Conservation (phyloP, 176 grass and related monocot genomes). For the Musa acuminata region DNA sequence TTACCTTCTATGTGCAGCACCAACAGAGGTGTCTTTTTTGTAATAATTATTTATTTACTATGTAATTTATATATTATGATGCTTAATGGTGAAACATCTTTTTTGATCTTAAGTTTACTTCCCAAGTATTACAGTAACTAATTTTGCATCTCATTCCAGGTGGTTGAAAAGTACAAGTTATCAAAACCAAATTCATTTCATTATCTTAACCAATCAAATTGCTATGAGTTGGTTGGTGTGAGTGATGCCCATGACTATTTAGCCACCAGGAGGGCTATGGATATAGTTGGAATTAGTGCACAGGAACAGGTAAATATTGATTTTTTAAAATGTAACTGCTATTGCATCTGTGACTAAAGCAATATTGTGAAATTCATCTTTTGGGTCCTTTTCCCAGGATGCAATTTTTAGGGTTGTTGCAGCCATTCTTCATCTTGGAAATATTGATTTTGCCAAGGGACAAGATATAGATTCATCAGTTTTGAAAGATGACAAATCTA, state of each 20-base stretch:
- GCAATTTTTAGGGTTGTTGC: conserved; percentile 98
- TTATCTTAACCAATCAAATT: conserved; percentile 99
- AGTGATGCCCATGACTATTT: conserved; percentile 94
- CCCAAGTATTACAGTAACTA: conserved; percentile 9
- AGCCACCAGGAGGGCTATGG: conserved; percentile 96
- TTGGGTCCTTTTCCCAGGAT: conserved; percentile 46
- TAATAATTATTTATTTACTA: not conserved
- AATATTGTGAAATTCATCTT: too few species aligned
- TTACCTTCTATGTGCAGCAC: conserved; percentile 95
- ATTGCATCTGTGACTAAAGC: too few species aligned
- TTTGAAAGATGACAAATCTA: conserved; percentile 87
- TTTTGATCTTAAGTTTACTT: not conserved
- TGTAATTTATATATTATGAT: not conserved
- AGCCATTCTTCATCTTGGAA: conserved; percentile 96
- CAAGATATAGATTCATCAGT: conserved; percentile 90
- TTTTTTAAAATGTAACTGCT: not conserved
- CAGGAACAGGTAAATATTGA: conserved; percentile 68
- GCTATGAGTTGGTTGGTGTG: conserved; percentile 89
- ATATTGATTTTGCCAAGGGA: conserved; percentile 95
- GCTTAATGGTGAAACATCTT: not conserved
- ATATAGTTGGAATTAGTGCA: conserved; percentile 88
- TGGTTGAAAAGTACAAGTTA: conserved; percentile 89
- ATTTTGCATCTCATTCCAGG: conserved; percentile 41
- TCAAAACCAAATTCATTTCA: conserved; percentile 67
- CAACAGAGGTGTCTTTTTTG: conserved; percentile 59